A percentile compares a stretch with the other conserved stretches of the same genome.
Evolutionary conservation across 257 asterid species (phyloP).

Genomic region (Asclepias syriaca): DNA sequence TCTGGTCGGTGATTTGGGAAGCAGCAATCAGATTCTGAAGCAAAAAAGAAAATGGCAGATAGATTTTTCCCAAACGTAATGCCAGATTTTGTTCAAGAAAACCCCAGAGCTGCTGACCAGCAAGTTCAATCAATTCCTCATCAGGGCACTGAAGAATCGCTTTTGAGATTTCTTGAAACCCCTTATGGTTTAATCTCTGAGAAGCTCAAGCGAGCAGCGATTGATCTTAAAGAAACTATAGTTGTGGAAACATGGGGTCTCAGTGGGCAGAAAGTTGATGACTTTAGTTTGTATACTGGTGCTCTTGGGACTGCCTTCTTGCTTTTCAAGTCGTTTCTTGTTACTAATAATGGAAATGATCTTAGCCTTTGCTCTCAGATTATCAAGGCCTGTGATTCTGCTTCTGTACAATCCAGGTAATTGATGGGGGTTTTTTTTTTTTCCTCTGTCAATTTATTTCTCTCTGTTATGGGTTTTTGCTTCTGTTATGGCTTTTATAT

Average conservation of each 20-base stretch:
- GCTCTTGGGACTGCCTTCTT: conserved; percentile 62
- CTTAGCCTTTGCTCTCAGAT: conserved; percentile 51
- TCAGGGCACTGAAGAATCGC: conserved; percentile 49
- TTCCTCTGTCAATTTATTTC: background rate
- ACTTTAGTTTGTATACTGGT: conserved; percentile 53
- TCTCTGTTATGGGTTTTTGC: background rate
- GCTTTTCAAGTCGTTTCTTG: conserved; percentile 55
- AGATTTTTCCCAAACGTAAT: conserved; percentile 49
- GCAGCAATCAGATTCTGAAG: background rate
- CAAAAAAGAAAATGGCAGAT: conserved; percentile 44
- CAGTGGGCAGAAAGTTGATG: conserved; percentile 37
- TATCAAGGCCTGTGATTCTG: conserved; percentile 56
- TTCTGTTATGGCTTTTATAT: background rate
- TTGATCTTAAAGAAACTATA: conserved; percentile 66
- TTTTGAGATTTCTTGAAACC: conserved; percentile 44
- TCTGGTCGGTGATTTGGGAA: background rate
- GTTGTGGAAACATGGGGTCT: conserved; percentile 63
- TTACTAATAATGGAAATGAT: conserved; percentile 50
- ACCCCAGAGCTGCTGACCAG: conserved; percentile 15
- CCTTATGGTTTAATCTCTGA: conserved; percentile 41
- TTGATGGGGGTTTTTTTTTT: background rate
- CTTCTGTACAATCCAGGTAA: conserved; percentile 50
- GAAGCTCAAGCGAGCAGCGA: conserved; percentile 44
- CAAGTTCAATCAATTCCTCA: conserved; percentile 11
- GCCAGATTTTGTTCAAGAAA: conserved; percentile 65